These are phyloP conservation scores for Ceratonia siliqua DNA, from an alignment of 306 rosid species.

Conservation along the genomic window DNA sequence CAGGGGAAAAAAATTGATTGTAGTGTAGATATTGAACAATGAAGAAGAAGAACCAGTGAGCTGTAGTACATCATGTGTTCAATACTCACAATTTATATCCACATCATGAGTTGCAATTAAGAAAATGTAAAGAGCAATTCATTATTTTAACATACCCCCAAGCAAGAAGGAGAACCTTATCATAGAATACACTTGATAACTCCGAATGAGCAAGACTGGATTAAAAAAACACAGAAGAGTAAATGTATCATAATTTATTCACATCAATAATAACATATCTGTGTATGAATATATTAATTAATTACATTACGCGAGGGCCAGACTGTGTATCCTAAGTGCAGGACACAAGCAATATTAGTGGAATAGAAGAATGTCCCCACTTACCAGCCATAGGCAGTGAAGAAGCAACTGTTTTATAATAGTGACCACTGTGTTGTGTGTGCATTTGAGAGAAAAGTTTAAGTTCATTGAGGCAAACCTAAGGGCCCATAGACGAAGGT, in stretches of 20 bases:
- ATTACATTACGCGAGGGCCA: constrained; percentile 9
- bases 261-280: background rate
- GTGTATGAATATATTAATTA: background rate
- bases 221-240: constrained; percentile 26
- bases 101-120: constrained; percentile 10
- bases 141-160: constrained; percentile 46
- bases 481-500: no score
- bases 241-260: constrained; percentile 3
- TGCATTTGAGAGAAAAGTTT: background rate
- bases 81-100: constrained; percentile 2
- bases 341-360: background rate
- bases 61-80: background rate
- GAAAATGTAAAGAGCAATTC: constrained; percentile 23
- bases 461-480: constrained; percentile 51
- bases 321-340: background rate
- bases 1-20: background rate
- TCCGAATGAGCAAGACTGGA: constrained; percentile 92
- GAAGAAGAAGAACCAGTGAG: background rate
- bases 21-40: constrained; percentile 22
- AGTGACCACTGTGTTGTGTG: background rate
- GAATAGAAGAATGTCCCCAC: background rate
- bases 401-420: background rate
- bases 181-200: constrained; percentile 87
- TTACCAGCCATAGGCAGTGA: background rate
- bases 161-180: constrained; percentile 70